A percentile compares a stretch with the other conserved stretches of the same genome.
Evolutionary conservation across 441 rosid species (phyloP).

Genomic region (Populus hybrid): DNA sequence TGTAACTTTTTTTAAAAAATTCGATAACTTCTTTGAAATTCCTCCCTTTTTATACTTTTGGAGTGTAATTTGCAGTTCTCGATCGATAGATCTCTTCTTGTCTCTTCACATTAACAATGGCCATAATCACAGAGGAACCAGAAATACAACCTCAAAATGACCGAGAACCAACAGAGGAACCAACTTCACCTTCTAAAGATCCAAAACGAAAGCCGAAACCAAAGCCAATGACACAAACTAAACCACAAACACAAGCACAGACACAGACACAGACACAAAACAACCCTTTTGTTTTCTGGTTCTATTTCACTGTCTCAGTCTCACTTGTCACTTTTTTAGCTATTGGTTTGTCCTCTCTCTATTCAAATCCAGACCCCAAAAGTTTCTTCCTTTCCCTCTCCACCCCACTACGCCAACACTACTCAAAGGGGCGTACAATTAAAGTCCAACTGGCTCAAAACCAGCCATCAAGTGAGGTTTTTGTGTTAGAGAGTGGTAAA

Average conservation of each 20-base stretch:
- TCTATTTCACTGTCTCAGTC: constrained; percentile 33
- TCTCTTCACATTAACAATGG: constrained; percentile 15
- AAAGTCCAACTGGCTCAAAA: constrained; percentile 53
- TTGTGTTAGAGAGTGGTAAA: constrained; percentile 46
- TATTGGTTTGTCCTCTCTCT: constrained; percentile 33
- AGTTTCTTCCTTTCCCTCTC: constrained; percentile 78
- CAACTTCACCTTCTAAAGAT: constrained; percentile 9
- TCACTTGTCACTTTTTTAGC: constrained; percentile 40
- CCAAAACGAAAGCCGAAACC: constrained; percentile 13
- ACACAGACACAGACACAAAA: constrained; percentile 1
- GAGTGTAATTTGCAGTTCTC: neutral
- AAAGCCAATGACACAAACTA: constrained; percentile 7
- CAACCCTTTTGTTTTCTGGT: constrained; percentile 37
- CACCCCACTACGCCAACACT: constrained; percentile 62
- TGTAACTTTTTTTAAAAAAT: neutral
- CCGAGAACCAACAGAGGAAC: constrained; percentile 2
- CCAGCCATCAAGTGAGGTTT: constrained; percentile 59
- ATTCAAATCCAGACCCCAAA: constrained; percentile 50
- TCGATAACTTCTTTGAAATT: neutral
- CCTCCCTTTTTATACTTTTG: neutral
- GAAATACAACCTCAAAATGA: constrained; percentile 21
- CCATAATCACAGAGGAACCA: constrained; percentile 42
- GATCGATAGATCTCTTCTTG: constrained; percentile 1
- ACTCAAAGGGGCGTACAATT: constrained; percentile 66
- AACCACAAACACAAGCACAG: neutral